phyloP scores from a whole-genome alignment of 129 eudicot species.

The Heracleum sosnowskyi region DNA sequence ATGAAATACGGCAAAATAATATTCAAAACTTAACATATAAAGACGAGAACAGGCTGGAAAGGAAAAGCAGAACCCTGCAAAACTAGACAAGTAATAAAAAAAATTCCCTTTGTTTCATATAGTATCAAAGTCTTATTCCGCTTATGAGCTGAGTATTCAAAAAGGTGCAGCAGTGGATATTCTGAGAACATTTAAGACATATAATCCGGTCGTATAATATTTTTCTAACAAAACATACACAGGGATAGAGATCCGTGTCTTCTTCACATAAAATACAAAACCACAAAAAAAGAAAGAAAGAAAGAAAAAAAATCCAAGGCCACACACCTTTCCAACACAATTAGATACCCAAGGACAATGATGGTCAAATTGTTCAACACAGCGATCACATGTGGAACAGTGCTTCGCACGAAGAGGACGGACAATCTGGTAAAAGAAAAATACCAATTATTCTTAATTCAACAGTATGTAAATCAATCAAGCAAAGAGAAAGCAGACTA shows the following conservation, averaged over 20 bases:
- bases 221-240: not conserved
- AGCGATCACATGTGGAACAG: constrained; percentile 97
- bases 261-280: not conserved
- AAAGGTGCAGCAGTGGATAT: not conserved
- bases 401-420: constrained; percentile 98
- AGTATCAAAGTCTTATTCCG: not conserved
- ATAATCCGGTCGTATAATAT: not conserved
- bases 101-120: not conserved
- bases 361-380: constrained; percentile 99
- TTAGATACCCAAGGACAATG: constrained; percentile 99
- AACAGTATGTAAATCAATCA: constrained; percentile 9
- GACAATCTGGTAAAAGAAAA: constrained; percentile 51
- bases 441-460: not conserved
- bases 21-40: not conserved
- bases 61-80: not conserved
- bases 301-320: not conserved
- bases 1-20: not conserved
- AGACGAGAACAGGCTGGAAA: not conserved
- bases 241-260: not conserved
- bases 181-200: not conserved
- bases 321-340: constrained; percentile 87
- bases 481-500: not conserved
- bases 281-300: not conserved
- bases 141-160: not conserved
- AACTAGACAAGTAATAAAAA: not conserved